phyloP scores from a whole-genome alignment of 1,284 basidiomycete species.

The Phaffia rhodozyma region DNA sequence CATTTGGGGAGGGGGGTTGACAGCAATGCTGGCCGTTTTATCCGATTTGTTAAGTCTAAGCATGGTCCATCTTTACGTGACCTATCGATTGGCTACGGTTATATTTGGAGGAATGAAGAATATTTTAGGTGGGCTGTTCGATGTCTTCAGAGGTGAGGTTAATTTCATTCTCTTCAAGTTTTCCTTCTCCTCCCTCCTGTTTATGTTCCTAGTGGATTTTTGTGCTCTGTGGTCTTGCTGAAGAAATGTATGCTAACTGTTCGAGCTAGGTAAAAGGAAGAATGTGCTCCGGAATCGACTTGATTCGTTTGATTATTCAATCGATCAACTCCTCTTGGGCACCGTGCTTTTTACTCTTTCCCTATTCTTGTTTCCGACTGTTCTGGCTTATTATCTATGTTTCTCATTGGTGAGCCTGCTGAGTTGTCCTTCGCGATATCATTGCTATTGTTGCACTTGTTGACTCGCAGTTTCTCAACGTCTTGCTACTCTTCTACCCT shows the following conservation, averaged over 20 bases:
- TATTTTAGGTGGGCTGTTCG: conserved; percentile 63
- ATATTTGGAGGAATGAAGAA: conserved; percentile 55
- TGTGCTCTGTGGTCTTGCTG: background rate
- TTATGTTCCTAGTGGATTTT: background rate
- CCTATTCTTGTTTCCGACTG: conserved; percentile 81
- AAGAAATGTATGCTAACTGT: conserved; percentile 3
- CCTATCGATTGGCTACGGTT: conserved; percentile 52
- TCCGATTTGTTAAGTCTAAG: conserved; percentile 31
- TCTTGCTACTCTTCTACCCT: background rate
- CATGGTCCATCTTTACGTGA: conserved; percentile 61
- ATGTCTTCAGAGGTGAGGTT: conserved; percentile 74
- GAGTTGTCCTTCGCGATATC: conserved; percentile 17
- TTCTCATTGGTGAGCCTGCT: conserved; percentile 54
- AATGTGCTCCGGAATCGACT: conserved; percentile 70
- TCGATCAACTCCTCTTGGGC: conserved; percentile 87
- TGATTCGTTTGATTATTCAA: conserved; percentile 80
- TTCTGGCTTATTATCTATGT: conserved; percentile 68
- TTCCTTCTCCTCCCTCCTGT: background rate
- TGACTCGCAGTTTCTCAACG: background rate
- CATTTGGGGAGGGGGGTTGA: conserved; percentile 18
- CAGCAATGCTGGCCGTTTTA: conserved; percentile 24
- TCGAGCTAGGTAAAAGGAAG: conserved; percentile 58
- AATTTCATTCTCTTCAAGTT: background rate
- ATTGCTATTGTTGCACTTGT: background rate
- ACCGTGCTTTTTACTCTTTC: conserved; percentile 88